A percentile compares a stretch with the other conserved stretches of the same genome.
Conservation (phyloP, 257 asterid species). For the Ajuga chamaepitys region DNA sequence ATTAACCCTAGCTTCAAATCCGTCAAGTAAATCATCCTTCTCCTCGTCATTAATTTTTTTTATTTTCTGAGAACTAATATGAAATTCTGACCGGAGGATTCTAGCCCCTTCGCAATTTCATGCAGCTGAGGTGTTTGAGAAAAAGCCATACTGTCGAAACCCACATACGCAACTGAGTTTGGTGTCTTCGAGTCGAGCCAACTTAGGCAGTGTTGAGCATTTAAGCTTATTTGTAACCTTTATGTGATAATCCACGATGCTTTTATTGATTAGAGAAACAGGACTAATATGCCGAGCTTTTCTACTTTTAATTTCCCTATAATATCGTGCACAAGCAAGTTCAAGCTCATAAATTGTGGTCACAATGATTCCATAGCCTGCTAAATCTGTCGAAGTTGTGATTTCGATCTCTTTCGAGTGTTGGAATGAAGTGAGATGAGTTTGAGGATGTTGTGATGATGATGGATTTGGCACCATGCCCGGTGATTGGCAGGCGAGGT, state of each 20-base stretch:
- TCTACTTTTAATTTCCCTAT: neutral
- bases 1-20: slow-evolving; percentile 14
- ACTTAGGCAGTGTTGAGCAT: slow-evolving; percentile 12
- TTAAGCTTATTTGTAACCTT: neutral
- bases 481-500: slow-evolving; percentile 25
- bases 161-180: slow-evolving; percentile 21
- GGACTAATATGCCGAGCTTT: slow-evolving; percentile 28
- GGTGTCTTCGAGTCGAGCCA: slow-evolving; percentile 29
- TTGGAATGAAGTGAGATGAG: slow-evolving; percentile 16
- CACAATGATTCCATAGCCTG: slow-evolving; percentile 12
- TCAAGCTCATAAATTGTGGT: slow-evolving; percentile 27
- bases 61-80: slow-evolving; percentile 22
- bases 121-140: slow-evolving; percentile 22
- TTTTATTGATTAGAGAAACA: slow-evolving; percentile 23
- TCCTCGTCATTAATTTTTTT: neutral
- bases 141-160: slow-evolving; percentile 29
- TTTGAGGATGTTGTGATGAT: slow-evolving; percentile 23
- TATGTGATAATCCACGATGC: slow-evolving; percentile 13
- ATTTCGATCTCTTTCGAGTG: slow-evolving; percentile 15
- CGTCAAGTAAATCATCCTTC: slow-evolving; percentile 5
- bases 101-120: slow-evolving; percentile 34
- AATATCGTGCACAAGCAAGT: slow-evolving; percentile 7
- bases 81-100: slow-evolving; percentile 21
- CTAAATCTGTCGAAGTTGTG: slow-evolving; percentile 5
- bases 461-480: slow-evolving; percentile 22